A percentile compares a stretch with the other conserved stretches of the same genome.
Conservation (phyloP, 345 rosid genomes). For the Euclidium syriacum region DNA sequence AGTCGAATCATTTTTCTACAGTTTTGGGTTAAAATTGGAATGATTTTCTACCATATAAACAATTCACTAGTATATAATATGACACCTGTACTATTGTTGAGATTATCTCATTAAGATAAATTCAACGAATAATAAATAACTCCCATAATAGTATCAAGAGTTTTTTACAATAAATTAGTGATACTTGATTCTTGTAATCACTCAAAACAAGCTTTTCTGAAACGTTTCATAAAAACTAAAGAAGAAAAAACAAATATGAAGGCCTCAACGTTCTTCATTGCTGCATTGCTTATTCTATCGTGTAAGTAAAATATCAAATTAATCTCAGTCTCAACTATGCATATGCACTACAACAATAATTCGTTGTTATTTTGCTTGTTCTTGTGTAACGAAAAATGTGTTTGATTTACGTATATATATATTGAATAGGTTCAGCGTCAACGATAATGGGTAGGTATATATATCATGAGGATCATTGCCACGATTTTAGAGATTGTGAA, state of each 20-base stretch:
- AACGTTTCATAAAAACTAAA: constrained; percentile 3
- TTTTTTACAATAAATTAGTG: not conserved
- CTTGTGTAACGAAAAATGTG: not conserved
- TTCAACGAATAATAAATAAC: not conserved
- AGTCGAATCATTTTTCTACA: no score
- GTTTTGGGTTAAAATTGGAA: no score
- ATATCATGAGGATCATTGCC: constrained; percentile 15
- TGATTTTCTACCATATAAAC: no score
- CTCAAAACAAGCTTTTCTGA: not conserved
- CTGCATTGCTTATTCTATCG: constrained; percentile 14
- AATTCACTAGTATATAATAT: no score
- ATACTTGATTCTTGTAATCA: not conserved
- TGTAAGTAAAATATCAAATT: constrained; percentile 3
- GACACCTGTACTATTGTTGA: no score
- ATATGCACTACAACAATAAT: no score
- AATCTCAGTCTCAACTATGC: not conserved
- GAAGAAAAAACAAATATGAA: constrained; percentile 7
- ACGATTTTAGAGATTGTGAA: not conserved
- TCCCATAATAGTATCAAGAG: not conserved
- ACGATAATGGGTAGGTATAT: not conserved
- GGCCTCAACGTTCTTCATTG: constrained; percentile 1
- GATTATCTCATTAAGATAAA: no score
- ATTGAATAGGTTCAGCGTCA: constrained; percentile 14
- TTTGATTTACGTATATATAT: not conserved
- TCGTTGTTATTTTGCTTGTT: no score